Evolutionary conservation across 768 basidiomycete genomes (phyloP), one percentile per base, ranked within the genome.

Genomic region (Suillus weaverae): DNA sequence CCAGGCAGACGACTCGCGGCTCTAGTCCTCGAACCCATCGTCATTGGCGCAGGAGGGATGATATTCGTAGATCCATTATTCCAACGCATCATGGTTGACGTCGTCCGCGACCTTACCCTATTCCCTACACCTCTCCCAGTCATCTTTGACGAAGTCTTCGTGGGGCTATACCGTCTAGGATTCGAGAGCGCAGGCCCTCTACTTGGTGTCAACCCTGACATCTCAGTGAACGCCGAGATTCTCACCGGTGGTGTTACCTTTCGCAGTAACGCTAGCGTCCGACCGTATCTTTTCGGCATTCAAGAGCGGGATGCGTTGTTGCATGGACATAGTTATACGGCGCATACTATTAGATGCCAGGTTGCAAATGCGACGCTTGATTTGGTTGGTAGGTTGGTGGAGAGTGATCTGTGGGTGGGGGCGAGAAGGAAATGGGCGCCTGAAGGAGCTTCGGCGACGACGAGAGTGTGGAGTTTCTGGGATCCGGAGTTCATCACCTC

Each of bases 41-140:
- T 95, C 32, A 91, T 99, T 85, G 97, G 97, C 16, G 95, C 97
- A 0, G 97, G 94, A 0, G 97, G 97, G 0, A 98, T 98, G 97
- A 82, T 95, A 36, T 98, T 98, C 71, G 94, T 98, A 32, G 97
- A 99, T 73, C 97, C 97, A 10, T 87, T 99, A 50, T 98, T 97
- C 83, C 97, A 99, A 74, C 85, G 93, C 33, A 81, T 95, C 36
- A 76, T 99, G 68, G 79, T 98, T 44, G 94, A 97, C 70, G 84
- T 87, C 3, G 91, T 93, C 6, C 88, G 97, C 64, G 76, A 81
- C 32, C 70, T 72, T 38, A 74, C 74, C 14, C 69, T 80, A 14
- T 75, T 78, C 16, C 60, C 73, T 6, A 67, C 75, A 8, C 91
- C 91, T 4, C 80, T 98, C 16, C 95, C 97, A 0, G 90, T 99